These are phyloP conservation scores for Cordyceps javanica DNA, from an alignment of 2,329 filamentous ascomycete species.

Conservation along the genomic window DNA sequence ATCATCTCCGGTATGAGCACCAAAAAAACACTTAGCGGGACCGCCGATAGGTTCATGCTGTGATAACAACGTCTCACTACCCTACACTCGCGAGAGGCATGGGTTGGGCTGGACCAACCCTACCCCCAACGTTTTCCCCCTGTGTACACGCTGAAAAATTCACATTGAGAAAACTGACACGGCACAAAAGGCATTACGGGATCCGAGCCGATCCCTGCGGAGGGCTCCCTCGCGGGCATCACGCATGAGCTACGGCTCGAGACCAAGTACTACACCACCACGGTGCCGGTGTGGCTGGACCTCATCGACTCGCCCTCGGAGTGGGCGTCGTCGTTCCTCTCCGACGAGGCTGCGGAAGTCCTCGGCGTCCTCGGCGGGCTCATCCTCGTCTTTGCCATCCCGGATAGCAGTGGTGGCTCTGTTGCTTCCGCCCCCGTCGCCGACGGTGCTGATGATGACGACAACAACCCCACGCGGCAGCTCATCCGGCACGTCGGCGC, in stretches of 20 bases:
- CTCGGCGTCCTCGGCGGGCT: constrained; percentile 54
- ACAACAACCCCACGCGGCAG: constrained; percentile 27
- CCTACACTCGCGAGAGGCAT: not conserved
- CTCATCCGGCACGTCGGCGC: constrained; percentile 48
- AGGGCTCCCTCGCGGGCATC: constrained; percentile 47
- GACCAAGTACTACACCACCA: constrained; percentile 56
- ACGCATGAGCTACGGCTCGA: constrained; percentile 50
- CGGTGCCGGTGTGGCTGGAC: constrained; percentile 63
- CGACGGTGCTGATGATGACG: no score
- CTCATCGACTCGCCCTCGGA: constrained; percentile 43
- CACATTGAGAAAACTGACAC: no score
- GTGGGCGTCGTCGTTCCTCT: constrained; percentile 55
- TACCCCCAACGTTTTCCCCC: no score
- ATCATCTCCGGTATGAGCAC: constrained; percentile 48
- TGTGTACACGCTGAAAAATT: not conserved
- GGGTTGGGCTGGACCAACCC: no score
- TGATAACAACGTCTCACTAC: not conserved
- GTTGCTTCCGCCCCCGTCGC: constrained; percentile 5
- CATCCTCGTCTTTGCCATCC: constrained; percentile 35
- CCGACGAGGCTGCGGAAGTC: constrained; percentile 56
- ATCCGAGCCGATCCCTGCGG: constrained; percentile 31
- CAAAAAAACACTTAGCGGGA: no score
- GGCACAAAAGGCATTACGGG: constrained; percentile 53
- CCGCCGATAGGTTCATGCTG: no score
- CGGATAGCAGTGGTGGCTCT: no score